phyloP scores from a whole-genome alignment of 495 filamentous ascomycete genomes.

The Hypoxylon cercidicola region DNA sequence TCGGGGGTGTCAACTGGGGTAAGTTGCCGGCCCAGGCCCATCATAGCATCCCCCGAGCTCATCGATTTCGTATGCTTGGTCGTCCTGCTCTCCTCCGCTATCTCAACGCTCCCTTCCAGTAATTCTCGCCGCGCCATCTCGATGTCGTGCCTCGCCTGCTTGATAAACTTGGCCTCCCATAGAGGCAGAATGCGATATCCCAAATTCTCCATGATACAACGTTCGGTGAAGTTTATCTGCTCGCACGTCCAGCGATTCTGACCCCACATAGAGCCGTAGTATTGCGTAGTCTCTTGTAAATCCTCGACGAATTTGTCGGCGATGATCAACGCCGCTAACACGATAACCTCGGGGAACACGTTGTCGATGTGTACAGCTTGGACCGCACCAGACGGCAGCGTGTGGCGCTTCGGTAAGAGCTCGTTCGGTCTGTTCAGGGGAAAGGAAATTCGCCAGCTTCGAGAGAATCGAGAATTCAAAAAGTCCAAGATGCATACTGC shows the following conservation, averaged over 20 bases:
- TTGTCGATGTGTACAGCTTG: slow-evolving; percentile 63
- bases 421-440: slow-evolving; percentile 48
- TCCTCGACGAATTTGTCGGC: slow-evolving; percentile 66
- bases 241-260: slow-evolving; percentile 60
- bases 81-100: slow-evolving; percentile 32
- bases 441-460: slow-evolving; percentile 61
- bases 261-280: slow-evolving; percentile 58
- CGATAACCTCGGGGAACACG: slow-evolving; percentile 63
- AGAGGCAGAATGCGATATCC: slow-evolving; percentile 62
- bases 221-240: slow-evolving; percentile 65
- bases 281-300: slow-evolving; percentile 53
- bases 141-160: slow-evolving; percentile 63
- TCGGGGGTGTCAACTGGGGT: slow-evolving; percentile 55
- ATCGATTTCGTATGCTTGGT: slow-evolving; percentile 51
- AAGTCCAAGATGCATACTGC: slow-evolving; percentile 66
- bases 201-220: slow-evolving; percentile 65
- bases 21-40: slow-evolving; percentile 50
- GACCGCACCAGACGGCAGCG: slow-evolving; percentile 51
- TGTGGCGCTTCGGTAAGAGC: slow-evolving; percentile 54
- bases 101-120: slow-evolving; percentile 33
- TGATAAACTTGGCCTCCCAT: slow-evolving; percentile 58
- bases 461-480: slow-evolving; percentile 64
- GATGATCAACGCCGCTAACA: slow-evolving; percentile 60
- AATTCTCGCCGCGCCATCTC: slow-evolving; percentile 59
- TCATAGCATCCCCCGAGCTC: slow-evolving; percentile 52